Base-by-base conservation (phyloP, 2,329 filamentous ascomycete genomes). In the Paradendryphiella salina region DNA sequence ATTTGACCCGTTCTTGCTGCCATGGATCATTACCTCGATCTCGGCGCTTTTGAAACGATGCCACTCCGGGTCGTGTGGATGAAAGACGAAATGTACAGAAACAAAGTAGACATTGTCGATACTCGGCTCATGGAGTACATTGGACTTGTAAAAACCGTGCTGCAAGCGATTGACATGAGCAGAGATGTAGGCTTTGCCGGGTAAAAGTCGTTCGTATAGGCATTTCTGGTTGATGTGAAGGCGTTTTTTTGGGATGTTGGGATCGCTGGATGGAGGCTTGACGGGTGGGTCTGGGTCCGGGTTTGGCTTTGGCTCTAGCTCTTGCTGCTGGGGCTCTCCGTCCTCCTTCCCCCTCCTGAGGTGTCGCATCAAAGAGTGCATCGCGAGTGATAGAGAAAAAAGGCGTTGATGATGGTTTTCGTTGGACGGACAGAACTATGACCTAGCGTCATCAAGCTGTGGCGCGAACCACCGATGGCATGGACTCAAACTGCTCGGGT, bases 111-210 rank as follows among this genome's bases (percentile, higher is more conserved):
- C 74, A 43, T 77, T 67, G 29, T 77, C 64, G 7, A 75, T 69
- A 13, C 69, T 63, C 4, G 64, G 60, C 28, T 77, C 77, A 14
- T 79, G 77, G 0, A 79, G 67, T 4, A 71, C 70, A 1, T 64
- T 55, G 42, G 71, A 77, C 17, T 74, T 70, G 63, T 78, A 80
- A 50, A 69, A 76, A 4, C 79, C 79, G 55, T 78, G 76, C 52
- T 81, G 79, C 6, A 81, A 69, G 2, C 79, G 76, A 49, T 79
- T 76, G 8, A 79, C 75, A 52, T 80, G 76, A 0, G 77, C 78
- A 0, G 78, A 79, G 43, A 80, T 73, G 56, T 76, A 80, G 6
- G 77, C 75, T 31, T 77, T 70, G 3, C 78, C 77, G 0, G 77
- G 77, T 11, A 80, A 71, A 17, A 65, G 71, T 15, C 77, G 74